phyloP scores from a whole-genome alignment of 1,284 basidiomycete genomes.

The Cystobasidiaceae sp. region DNA sequence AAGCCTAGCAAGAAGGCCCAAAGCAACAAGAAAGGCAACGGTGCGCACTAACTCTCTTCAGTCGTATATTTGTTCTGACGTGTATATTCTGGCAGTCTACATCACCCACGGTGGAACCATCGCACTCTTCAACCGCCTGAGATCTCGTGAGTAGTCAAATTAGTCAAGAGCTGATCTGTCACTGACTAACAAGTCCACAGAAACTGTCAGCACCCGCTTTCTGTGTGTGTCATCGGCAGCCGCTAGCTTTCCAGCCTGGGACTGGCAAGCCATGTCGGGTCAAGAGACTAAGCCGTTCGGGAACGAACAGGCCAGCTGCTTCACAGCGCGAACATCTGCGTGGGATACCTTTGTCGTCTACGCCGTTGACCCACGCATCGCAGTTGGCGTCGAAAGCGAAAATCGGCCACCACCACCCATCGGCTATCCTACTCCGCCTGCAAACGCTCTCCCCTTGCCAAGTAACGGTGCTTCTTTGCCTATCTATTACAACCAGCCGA shows the following conservation, averaged over 20 bases:
- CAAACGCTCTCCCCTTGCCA: conserved; percentile 76
- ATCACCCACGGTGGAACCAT: conserved; percentile 94
- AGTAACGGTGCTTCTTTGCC: conserved; percentile 60
- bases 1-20: conserved; percentile 74
- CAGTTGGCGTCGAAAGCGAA: conserved; percentile 61
- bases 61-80: no score
- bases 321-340: conserved; percentile 49
- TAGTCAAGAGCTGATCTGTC: no score
- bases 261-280: conserved; percentile 74
- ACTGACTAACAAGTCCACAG: no score
- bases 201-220: conserved; percentile 65
- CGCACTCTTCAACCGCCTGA: conserved; percentile 86
- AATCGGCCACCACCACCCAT: conserved; percentile 66
- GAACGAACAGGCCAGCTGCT: conserved; percentile 20
- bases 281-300: conserved; percentile 59
- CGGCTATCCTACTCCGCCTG: conserved; percentile 74
- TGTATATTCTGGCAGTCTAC: no score
- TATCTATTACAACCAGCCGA: conserved; percentile 92
- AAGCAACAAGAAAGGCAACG: conserved; percentile 83
- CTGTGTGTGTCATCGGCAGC: conserved; percentile 87
- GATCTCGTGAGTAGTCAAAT: conserved; percentile 81
- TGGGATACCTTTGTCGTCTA: conserved; percentile 90
- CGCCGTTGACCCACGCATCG: conserved; percentile 57
- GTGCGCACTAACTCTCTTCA: conserved; percentile 45
- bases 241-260: conserved; percentile 81